These are phyloP conservation scores for Candida sithepensis DNA, from an alignment of 805 yeast species.

Conservation along the genomic window DNA sequence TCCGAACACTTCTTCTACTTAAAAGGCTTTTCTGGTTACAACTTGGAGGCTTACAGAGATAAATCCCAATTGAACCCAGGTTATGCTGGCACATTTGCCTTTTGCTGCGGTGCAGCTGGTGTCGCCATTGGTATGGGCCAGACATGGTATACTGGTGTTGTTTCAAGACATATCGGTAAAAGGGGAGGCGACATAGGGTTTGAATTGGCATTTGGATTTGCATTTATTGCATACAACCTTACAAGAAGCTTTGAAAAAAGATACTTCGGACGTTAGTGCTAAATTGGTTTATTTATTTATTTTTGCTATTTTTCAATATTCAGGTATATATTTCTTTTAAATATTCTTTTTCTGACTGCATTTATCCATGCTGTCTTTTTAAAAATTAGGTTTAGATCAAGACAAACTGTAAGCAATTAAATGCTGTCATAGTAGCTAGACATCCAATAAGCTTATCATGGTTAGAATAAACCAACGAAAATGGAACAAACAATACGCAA, in stretches of 20 bases:
- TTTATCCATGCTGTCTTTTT: too few species aligned
- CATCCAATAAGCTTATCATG: too few species aligned
- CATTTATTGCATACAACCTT: constrained; percentile 57
- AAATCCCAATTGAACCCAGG: constrained; percentile 66
- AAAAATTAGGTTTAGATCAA: too few species aligned
- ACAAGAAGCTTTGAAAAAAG: constrained; percentile 65
- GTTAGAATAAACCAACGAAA: too few species aligned
- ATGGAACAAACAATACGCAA: too few species aligned
- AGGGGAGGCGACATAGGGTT: constrained; percentile 86
- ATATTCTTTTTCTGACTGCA: too few species aligned
- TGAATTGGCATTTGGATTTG: constrained; percentile 66
- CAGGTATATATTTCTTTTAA: neutral
- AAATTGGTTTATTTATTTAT: neutral
- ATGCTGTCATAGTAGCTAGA: too few species aligned
- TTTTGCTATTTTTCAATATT: neutral
- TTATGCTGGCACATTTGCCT: constrained; percentile 69
- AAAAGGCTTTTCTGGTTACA: constrained; percentile 57
- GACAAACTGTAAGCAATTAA: too few species aligned
- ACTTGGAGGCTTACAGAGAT: constrained; percentile 59
- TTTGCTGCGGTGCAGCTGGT: constrained; percentile 83
- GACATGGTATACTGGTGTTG: constrained; percentile 75
- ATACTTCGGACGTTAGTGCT: constrained; percentile 46
- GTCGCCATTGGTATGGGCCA: constrained; percentile 86
- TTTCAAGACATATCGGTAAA: constrained; percentile 58
- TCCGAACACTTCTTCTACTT: constrained; percentile 83